Percentiles rank a stretch among this genome's conserved stretches.
phyloP scores from a whole-genome alignment of 2,329 filamentous ascomycete species.

The Fusarium sp. region DNA sequence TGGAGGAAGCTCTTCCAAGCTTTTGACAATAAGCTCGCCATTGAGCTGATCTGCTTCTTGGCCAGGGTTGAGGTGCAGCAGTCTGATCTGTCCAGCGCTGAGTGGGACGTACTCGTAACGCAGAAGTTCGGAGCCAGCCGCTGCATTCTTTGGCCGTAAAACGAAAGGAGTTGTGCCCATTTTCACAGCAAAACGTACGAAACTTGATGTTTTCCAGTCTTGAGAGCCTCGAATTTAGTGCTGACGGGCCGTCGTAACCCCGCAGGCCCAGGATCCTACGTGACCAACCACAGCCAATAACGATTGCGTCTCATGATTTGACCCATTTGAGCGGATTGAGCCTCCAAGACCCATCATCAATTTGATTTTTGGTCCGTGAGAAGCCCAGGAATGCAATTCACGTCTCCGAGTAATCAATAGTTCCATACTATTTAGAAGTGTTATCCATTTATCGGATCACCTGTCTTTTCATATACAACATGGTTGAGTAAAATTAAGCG shows the following conservation, averaged over 20 bases:
- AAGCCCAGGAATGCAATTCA: fast-evolving
- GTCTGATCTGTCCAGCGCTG: neutral
- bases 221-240: fast-evolving
- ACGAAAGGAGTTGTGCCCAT: fast-evolving
- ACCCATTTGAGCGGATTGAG: neutral
- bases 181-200: neutral
- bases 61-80: neutral
- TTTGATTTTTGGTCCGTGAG: no score
- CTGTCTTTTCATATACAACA: no score
- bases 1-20: neutral
- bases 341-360: neutral
- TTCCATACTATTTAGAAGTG: no score
- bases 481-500: no score
- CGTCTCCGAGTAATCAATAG: neutral
- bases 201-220: no score
- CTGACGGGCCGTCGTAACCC: neutral
- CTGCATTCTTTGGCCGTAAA: no score
- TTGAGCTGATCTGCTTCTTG: neutral
- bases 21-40: neutral
- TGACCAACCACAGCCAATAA: neutral
- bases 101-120: neutral
- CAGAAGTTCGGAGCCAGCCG: fast-evolving
- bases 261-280: neutral
- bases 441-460: no score
- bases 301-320: no score